These are phyloP conservation scores for Phytophthora niederhauseri DNA, from an alignment of 352 stramenopile genomes.

Conservation along the genomic window DNA sequence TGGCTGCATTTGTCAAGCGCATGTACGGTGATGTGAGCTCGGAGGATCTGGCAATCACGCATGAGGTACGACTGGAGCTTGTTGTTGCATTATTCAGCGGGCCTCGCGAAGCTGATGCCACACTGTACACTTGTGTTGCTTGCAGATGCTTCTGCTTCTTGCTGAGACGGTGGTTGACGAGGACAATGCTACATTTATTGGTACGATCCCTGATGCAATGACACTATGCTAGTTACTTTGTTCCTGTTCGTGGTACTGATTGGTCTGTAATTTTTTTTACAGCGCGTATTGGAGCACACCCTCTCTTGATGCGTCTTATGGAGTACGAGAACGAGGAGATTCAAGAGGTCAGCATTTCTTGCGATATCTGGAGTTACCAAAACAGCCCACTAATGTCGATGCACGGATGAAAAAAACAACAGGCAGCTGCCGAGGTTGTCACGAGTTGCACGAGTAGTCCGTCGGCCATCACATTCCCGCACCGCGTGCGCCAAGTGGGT, in stretches of 20 bases:
- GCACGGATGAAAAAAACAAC: background rate
- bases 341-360: conserved; percentile 51
- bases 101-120: background rate
- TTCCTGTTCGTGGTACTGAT: background rate
- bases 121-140: background rate
- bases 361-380: background rate
- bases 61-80: conserved; percentile 30
- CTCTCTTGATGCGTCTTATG: conserved; percentile 76
- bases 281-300: conserved; percentile 73
- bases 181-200: conserved; percentile 82
- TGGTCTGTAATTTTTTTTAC: conserved; percentile 9
- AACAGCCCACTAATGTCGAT: background rate
- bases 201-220: conserved; percentile 32
- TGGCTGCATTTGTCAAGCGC: conserved; percentile 52
- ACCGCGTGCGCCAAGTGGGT: conserved; percentile 64
- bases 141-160: conserved; percentile 37
- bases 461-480: conserved; percentile 73
- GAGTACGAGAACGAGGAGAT: conserved; percentile 79
- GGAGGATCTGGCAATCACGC: conserved; percentile 44
- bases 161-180: conserved; percentile 70
- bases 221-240: background rate
- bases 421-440: conserved; percentile 75
- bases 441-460: conserved; percentile 66
- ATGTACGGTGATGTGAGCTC: conserved; percentile 25
- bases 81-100: background rate